A percentile compares a stretch with the other conserved stretches of the same genome.
Evolutionary conservation across 768 basidiomycete species (phyloP).

Genomic region (Naganishia vishniacii): DNA sequence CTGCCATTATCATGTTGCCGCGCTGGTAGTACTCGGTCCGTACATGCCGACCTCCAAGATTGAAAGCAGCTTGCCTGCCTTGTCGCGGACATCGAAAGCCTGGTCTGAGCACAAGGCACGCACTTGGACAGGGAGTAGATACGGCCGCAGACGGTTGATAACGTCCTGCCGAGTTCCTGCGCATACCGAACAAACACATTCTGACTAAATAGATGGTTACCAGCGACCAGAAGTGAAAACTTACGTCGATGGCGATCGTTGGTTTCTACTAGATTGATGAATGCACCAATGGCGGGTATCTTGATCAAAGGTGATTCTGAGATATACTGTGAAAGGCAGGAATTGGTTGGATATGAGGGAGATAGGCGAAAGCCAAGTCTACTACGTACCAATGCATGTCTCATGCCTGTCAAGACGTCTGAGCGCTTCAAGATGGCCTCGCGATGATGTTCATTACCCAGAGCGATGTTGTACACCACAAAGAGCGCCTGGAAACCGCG

Average conservation of each 20-base stretch:
- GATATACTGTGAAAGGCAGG: conserved; percentile 5
- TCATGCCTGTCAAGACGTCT: conserved; percentile 21
- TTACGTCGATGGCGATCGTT: conserved; percentile 28
- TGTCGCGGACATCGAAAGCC: conserved; percentile 27
- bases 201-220: too few relatives aligned
- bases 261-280: conserved; percentile 27
- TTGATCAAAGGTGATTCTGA: conserved; percentile 23
- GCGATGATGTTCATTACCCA: conserved; percentile 24
- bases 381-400: conserved; percentile 21
- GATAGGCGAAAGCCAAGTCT: background rate
- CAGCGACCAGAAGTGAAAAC: too few relatives aligned
- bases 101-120: conserved; percentile 16
- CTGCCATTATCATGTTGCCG: background rate
- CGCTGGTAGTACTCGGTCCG: background rate
- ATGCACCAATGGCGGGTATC: conserved; percentile 25
- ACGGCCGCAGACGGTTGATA: conserved; percentile 21
- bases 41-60: conserved; percentile 19
- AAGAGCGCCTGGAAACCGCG: conserved; percentile 14
- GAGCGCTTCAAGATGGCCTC: conserved; percentile 23
- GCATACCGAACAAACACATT: too few relatives aligned
- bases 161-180: conserved; percentile 25
- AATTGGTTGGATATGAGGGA: background rate
- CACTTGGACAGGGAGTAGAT: conserved; percentile 18
- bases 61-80: conserved; percentile 24
- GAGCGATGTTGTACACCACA: conserved; percentile 27